These are phyloP conservation scores for Paecilomyces dactylethromorphus DNA, from an alignment of 2,329 filamentous ascomycete genomes.

Conservation along the genomic window DNA sequence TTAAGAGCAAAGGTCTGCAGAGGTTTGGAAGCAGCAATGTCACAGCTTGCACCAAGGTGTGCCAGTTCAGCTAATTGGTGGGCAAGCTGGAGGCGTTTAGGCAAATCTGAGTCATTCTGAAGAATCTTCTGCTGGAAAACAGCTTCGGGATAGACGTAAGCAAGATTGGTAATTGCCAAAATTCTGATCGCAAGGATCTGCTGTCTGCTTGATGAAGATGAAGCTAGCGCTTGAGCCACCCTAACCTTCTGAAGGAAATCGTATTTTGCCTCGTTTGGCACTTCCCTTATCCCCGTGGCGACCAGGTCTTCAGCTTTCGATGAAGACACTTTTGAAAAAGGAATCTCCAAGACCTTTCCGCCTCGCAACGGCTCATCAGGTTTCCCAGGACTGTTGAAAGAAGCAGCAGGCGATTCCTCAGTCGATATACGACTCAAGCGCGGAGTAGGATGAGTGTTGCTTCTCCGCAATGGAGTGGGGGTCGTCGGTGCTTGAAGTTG, in stretches of 20 bases:
- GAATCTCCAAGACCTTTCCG: conserved; percentile 58
- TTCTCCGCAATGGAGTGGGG: conserved; percentile 69
- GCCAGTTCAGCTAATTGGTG: conserved; percentile 91
- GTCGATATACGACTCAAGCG: conserved; percentile 41
- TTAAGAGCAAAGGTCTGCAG: conserved; percentile 77
- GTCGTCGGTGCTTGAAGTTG: conserved; percentile 54
- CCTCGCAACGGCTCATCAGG: conserved; percentile 31
- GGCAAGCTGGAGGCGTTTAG: conserved; percentile 77
- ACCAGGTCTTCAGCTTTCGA: conserved; percentile 31
- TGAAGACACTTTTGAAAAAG: conserved; percentile 41
- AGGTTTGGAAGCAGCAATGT: conserved; percentile 61
- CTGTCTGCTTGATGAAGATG: conserved; percentile 60
- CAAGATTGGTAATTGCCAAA: conserved; percentile 81
- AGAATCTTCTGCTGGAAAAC: conserved; percentile 82
- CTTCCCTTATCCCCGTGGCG: conserved; percentile 46
- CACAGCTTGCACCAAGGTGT: conserved; percentile 68
- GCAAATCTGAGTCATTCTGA: conserved; percentile 82
- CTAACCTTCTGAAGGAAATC: conserved; percentile 80
- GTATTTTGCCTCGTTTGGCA: conserved; percentile 70
- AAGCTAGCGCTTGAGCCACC: conserved; percentile 70
- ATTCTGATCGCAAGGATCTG: conserved; percentile 74
- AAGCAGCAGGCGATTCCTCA: conserved; percentile 48
- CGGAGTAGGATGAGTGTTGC: conserved; percentile 53
- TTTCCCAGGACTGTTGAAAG: conserved; percentile 29
- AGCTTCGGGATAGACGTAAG: conserved; percentile 77